Conservation (phyloP, 2,329 filamentous ascomycete genomes). For the Pezicula carpinea region DNA sequence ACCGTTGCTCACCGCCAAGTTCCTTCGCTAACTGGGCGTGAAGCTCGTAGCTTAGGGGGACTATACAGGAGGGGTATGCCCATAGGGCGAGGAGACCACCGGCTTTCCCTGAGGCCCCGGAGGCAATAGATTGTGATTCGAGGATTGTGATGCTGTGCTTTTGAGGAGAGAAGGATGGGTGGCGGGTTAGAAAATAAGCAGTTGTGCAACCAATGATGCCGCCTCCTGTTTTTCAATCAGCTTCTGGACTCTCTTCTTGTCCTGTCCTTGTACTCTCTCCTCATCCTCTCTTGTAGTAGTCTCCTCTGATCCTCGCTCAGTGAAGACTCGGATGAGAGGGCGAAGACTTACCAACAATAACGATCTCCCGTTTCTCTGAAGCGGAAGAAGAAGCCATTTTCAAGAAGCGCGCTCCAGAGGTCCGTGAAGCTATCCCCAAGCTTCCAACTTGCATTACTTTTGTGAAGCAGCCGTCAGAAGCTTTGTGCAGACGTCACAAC, state of each 20-base stretch:
- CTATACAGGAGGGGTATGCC: slow-evolving; percentile 83
- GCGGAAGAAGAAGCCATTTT: neutral
- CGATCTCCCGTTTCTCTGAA: neutral
- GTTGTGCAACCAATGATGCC: slow-evolving; percentile 91
- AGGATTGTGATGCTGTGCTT: slow-evolving; percentile 79
- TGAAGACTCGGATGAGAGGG: slow-evolving; percentile 9
- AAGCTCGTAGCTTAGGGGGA: slow-evolving; percentile 78
- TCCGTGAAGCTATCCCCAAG: too few species aligned
- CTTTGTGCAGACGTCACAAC: too few species aligned
- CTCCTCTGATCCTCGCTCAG: neutral
- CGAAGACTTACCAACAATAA: neutral
- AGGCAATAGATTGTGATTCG: slow-evolving; percentile 79
- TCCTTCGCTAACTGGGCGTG: slow-evolving; percentile 82
- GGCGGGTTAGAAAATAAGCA: slow-evolving; percentile 85
- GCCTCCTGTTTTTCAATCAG: slow-evolving; percentile 45
- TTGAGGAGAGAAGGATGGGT: slow-evolving; percentile 71
- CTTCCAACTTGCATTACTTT: too few species aligned
- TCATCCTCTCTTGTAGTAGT: slow-evolving; percentile 2
- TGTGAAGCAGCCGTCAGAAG: too few species aligned
- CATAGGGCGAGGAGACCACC: slow-evolving; percentile 86
- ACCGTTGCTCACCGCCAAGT: slow-evolving; percentile 70
- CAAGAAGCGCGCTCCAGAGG: neutral
- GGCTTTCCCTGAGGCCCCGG: slow-evolving; percentile 92
- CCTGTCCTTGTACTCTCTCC: slow-evolving; percentile 41
- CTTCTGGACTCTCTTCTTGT: slow-evolving; percentile 35